Evolutionary conservation across 2,329 filamentous ascomycete species (phyloP), one percentile per base, ranked within the genome.

Genomic region (Colletotrichum eleusines): DNA sequence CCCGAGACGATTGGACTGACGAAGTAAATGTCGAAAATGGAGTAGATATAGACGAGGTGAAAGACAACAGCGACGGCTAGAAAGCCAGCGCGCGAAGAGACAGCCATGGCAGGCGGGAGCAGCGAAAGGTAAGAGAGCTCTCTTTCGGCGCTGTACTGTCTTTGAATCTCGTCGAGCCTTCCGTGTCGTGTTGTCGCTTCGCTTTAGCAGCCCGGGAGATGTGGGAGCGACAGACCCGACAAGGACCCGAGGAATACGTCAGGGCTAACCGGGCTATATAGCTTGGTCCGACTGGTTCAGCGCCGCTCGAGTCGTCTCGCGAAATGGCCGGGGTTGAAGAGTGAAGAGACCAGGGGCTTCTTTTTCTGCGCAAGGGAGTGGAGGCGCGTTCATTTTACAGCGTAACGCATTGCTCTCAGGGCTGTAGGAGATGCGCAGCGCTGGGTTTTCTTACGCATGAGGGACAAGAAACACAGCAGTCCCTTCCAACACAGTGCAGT

Each of bases 1-100:
- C 96, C 96, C 84, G 92, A 93, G 65, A 98, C 96, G 76, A 99
- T 96, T 28, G 96, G 96, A 80, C 94, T 98, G 78, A 98, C 94
- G 79, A 99, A 99, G 83, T 99, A 98, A 74, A 98, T 96, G 81
- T 98, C 95, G 83, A 99, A 99, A 77, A 98, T 98, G 71, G 94
- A 97, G 79, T 92, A 93, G 67, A 97, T 92, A 81, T 99, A 99
- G 74, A 97, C 89, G 64, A 98, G 81, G 82, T 99, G 97, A 80
- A 99, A 99, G 72, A 95, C 84, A 78, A 98, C 88, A 76, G 96
- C 96, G 79, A 97, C 89, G 79, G 92, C 91, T 81, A 98, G 83
- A 80, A 99, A 98, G 79, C 91, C 91, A 78, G 93, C 89, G 79
- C 95, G 94, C 75, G 83, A 84, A 75, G 86, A 82, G 71, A 83